These are phyloP conservation scores for Zygoascus sp. DNA, from an alignment of 1,139 yeast genomes.

Conservation along the genomic window DNA sequence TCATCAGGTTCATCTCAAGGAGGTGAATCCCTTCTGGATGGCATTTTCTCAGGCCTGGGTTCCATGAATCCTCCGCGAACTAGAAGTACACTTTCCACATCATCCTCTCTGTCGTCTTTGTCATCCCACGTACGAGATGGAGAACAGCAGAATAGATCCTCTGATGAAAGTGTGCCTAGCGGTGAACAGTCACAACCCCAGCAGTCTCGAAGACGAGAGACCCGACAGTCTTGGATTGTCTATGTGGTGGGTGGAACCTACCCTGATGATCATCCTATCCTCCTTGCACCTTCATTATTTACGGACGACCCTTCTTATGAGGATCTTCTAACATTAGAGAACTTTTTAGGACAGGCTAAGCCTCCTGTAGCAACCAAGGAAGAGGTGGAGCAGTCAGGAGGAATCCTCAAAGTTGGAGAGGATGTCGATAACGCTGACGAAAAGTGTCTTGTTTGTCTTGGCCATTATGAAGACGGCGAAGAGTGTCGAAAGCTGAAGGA, in stretches of 20 bases:
- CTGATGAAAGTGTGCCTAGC: neutral
- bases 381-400: slow-evolving; percentile 41
- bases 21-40: slow-evolving; percentile 6
- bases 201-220: slow-evolving; percentile 8
- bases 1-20: neutral
- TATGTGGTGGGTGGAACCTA: slow-evolving; percentile 49
- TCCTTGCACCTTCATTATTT: slow-evolving; percentile 44
- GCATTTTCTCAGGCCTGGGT: slow-evolving; percentile 8
- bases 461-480: slow-evolving; percentile 45
- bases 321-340: slow-evolving; percentile 43
- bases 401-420: slow-evolving; percentile 27
- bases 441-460: slow-evolving; percentile 49
- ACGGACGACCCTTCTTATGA: slow-evolving; percentile 49
- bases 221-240: slow-evolving; percentile 45
- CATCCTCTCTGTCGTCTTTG: slow-evolving; percentile 5
- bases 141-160: neutral
- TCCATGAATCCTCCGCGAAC: neutral
- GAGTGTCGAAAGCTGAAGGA: slow-evolving; percentile 40
- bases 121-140: neutral
- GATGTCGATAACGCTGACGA: slow-evolving; percentile 25
- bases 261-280: slow-evolving; percentile 45
- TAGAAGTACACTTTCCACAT: slow-evolving; percentile 1
- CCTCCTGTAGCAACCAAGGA: slow-evolving; percentile 42
- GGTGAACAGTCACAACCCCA: neutral
- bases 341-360: slow-evolving; percentile 43